Evolutionary conservation across 768 basidiomycete species (phyloP).

Genomic region (Amanita brunnescens): DNA sequence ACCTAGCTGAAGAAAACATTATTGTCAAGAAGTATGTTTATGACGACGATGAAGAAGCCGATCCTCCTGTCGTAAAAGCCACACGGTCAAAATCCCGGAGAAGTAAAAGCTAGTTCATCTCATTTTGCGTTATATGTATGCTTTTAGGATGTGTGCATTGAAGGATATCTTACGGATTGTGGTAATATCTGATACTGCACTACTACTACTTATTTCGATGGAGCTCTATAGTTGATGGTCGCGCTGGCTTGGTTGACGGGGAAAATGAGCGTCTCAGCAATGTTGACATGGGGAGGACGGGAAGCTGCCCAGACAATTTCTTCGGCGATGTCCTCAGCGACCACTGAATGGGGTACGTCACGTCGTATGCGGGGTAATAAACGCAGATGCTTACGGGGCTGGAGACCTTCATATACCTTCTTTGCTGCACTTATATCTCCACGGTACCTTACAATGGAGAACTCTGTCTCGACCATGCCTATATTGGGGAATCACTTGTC

Average conservation of each 20-base stretch:
- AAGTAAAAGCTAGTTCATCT: constrained; percentile 22
- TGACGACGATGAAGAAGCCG: constrained; percentile 52
- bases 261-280: constrained; percentile 73
- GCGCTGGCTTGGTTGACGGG: constrained; percentile 76
- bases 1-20: constrained; percentile 56
- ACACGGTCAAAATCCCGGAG: constrained; percentile 54
- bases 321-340: constrained; percentile 85
- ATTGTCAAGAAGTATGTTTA: constrained; percentile 75
- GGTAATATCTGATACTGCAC: constrained; percentile 7
- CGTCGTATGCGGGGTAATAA: neutral
- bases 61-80: constrained; percentile 31
- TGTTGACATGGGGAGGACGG: constrained; percentile 86
- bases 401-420: constrained; percentile 84
- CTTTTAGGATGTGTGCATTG: neutral
- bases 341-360: constrained; percentile 38
- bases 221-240: constrained; percentile 48
- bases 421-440: constrained; percentile 79
- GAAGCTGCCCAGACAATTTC: constrained; percentile 97
- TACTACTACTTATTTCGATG: constrained; percentile 22
- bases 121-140: neutral
- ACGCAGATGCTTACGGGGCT: constrained; percentile 57
- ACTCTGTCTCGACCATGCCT: constrained; percentile 54
- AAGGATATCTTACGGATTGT: constrained; percentile 2
- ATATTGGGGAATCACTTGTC: neutral
- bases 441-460: constrained; percentile 83